Evolutionary conservation across 1,284 basidiomycete genomes (phyloP), one percentile per base, ranked within the genome.

Genomic region (Austropuccinia psidii): DNA sequence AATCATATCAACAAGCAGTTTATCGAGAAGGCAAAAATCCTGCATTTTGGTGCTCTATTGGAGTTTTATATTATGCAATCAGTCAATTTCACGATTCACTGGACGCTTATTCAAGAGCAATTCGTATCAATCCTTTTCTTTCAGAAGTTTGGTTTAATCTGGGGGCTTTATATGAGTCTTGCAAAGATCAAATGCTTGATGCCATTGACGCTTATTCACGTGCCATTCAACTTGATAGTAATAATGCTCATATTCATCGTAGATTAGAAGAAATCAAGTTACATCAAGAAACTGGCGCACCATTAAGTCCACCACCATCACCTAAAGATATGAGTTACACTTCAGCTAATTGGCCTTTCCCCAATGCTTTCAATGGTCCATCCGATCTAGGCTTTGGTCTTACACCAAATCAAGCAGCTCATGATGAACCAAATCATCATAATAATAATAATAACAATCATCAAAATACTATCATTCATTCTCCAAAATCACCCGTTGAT

Each of bases 61-160:
- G 96, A 70, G 95, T 98, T 0, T 86, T 99, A 1, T 99, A 99
- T 82, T 99, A 97, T 85, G 94, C 98, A 81, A 98, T 98, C 84
- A 97, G 95, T 82, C 96, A 98, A 81, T 98, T 91, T 84, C 90
- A 93, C 64, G 95, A 99, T 80, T 94, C 95, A 0, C 87, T 98
- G 33, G 95, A 98, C 79, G 95, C 96, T 11, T 99, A 98, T 81
- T 98, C 94, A 35, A 90, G 94, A 17, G 95, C 95, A 8, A 98
- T 99, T 78, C 88, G 94, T 75, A 93, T 98, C 82, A 98, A 98
- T 80, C 95, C 95, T 0, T 98, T 96, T 85, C 98, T 99, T 77
- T 93, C 92, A 62, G 95, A 98, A 81, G 95, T 98, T 3, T 98
- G 96, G 95, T 98, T 94, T 82, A 94, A 98, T 83, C 87, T 98